Conservation (phyloP, 2,329 filamentous ascomycete genomes). For the Alternaria novae-zelandiae region DNA sequence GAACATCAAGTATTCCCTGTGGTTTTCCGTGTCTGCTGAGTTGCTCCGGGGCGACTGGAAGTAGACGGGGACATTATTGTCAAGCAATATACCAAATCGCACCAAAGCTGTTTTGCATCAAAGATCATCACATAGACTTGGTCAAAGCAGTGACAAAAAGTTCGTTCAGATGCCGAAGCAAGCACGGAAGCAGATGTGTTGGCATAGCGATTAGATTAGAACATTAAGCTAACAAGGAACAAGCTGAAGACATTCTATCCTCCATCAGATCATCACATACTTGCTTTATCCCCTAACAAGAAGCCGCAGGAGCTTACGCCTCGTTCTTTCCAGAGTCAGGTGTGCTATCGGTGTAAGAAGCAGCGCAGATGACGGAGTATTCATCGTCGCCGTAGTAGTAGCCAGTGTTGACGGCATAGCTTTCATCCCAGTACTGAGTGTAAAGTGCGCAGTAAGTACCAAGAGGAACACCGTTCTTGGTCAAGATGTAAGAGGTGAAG, state of each 20-base stretch:
- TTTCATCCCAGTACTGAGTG: constrained; percentile 22
- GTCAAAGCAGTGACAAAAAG: neutral
- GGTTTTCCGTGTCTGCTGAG: neutral
- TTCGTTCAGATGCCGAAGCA: neutral
- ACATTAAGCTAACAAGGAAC: neutral
- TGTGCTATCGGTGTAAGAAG: constrained; percentile 5
- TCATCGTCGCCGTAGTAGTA: constrained; percentile 20
- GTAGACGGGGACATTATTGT: neutral
- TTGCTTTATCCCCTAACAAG: neutral
- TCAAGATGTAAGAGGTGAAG: constrained; percentile 48
- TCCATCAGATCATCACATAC: neutral
- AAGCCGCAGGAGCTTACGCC: neutral
- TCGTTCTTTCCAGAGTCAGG: constrained; percentile 8
- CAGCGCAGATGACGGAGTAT: constrained; percentile 11
- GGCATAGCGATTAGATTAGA: neutral
- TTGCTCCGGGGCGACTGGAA: neutral
- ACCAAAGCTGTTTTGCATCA: neutral
- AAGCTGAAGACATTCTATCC: neutral
- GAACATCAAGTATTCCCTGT: neutral
- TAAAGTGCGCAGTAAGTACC: constrained; percentile 47
- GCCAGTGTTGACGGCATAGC: constrained; percentile 32
- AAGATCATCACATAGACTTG: neutral
- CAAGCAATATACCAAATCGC: neutral
- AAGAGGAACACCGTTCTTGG: constrained; percentile 42
- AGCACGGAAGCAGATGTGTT: neutral